phyloP scores from a whole-genome alignment of 805 yeast species.

The Dipodascus geniculatus region DNA sequence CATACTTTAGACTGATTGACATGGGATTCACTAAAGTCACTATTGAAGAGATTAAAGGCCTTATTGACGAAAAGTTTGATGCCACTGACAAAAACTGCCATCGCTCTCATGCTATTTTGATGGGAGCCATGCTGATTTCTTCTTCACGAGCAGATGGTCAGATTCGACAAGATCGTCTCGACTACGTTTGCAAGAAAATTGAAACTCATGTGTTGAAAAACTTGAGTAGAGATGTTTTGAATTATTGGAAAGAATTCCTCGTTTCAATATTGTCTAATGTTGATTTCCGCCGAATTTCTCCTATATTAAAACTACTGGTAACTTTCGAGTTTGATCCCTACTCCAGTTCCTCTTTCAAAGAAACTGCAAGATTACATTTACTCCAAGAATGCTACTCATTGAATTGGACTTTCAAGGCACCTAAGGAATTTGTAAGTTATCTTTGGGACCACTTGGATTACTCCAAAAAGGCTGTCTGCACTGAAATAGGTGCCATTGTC shows the following conservation, averaged over 20 bases:
- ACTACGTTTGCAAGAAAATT: conserved; percentile 30
- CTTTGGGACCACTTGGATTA: conserved; percentile 42
- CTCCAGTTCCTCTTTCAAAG: conserved; percentile 52
- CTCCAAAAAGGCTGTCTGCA: conserved; percentile 63
- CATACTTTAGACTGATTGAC: conserved; percentile 38
- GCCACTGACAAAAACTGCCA: conserved; percentile 66
- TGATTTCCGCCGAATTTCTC: conserved; percentile 46
- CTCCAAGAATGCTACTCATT: conserved; percentile 35
- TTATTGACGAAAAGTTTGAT: conserved; percentile 41
- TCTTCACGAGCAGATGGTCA: conserved; percentile 7
- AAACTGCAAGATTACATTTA: conserved; percentile 48
- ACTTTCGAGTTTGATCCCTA: conserved; percentile 36
- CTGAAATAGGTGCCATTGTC: conserved; percentile 50
- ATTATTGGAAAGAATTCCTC: conserved; percentile 63
- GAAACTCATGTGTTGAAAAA: conserved; percentile 37
- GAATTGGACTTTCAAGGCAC: conserved; percentile 41
- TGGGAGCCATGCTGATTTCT: conserved; percentile 47
- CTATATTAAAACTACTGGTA: conserved; percentile 34
- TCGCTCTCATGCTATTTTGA: conserved; percentile 59
- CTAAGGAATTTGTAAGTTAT: conserved; percentile 26
- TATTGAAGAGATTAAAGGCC: conserved; percentile 40
- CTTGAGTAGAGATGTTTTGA: conserved; percentile 59
- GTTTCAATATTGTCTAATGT: conserved; percentile 63
- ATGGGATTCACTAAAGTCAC: conserved; percentile 33
- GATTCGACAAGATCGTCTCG: conserved; percentile 7